Evolutionary conservation across 768 basidiomycete genomes (phyloP).

Genomic region (Macrolepiota dolichaula): DNA sequence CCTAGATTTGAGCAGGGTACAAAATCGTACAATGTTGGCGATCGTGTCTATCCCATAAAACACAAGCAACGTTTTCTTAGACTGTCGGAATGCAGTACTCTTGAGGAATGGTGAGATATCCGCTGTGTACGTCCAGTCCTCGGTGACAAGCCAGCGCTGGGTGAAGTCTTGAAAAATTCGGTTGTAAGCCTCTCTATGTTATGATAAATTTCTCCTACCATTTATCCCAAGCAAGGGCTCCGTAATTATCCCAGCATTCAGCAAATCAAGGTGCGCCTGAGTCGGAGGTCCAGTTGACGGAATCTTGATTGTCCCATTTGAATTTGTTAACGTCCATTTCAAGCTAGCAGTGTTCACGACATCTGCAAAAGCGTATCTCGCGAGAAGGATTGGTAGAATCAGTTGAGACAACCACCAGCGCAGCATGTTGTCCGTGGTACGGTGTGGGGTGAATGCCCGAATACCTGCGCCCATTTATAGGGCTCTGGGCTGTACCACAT

Average conservation of each 20-base stretch:
- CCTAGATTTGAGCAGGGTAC: neutral
- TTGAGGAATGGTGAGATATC: conserved; percentile 42
- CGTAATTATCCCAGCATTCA: conserved; percentile 48
- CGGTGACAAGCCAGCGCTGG: conserved; percentile 51
- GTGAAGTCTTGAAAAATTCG: conserved; percentile 37
- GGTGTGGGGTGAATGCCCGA: neutral
- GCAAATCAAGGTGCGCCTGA: conserved; percentile 51
- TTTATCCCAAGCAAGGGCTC: conserved; percentile 53
- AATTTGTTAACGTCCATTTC: conserved; percentile 50
- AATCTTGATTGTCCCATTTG: conserved; percentile 51
- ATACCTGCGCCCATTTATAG: neutral
- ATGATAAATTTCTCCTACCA: conserved; percentile 27
- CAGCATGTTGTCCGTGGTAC: neutral
- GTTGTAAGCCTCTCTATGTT: neutral
- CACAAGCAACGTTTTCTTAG: conserved; percentile 38
- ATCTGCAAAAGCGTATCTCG: conserved; percentile 12
- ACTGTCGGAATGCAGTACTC: conserved; percentile 16
- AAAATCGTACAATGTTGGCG: conserved; percentile 44
- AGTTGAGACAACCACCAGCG: neutral
- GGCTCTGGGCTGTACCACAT: neutral
- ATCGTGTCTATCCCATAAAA: conserved; percentile 59
- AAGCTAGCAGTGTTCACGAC: conserved; percentile 40
- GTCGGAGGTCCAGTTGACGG: conserved; percentile 46
- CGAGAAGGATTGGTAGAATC: neutral
- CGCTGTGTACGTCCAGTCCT: conserved; percentile 60